Evolutionary conservation across 306 rosid genomes (phyloP).

Genomic region (Lablab purpureus): DNA sequence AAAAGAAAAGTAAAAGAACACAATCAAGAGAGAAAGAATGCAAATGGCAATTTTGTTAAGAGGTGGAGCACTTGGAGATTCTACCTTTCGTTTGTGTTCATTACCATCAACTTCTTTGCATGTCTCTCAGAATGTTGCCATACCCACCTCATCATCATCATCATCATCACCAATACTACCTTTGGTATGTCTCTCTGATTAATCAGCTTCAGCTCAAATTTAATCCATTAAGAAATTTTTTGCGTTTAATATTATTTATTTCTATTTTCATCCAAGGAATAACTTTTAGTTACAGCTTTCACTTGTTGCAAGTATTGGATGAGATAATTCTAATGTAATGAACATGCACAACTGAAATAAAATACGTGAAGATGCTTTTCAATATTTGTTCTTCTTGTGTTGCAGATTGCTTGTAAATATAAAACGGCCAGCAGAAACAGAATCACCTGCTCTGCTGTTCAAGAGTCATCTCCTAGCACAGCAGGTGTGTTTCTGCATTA

Average conservation of each 20-base stretch:
- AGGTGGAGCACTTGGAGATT: constrained; percentile 61
- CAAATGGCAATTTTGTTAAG: constrained; percentile 75
- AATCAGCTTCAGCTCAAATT: constrained; percentile 2
- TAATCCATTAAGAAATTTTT: background rate
- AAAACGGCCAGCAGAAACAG: constrained; percentile 50
- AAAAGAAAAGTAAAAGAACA: background rate
- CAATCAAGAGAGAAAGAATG: constrained; percentile 33
- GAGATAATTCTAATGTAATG: background rate
- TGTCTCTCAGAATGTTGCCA: constrained; percentile 59
- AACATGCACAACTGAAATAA: background rate
- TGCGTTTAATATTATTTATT: background rate
- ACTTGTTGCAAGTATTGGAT: background rate
- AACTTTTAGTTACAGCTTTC: background rate
- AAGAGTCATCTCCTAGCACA: constrained; percentile 80
- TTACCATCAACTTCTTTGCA: constrained; percentile 52
- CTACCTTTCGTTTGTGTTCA: constrained; percentile 58
- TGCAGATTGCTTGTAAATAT: constrained; percentile 56
- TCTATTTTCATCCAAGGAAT: background rate
- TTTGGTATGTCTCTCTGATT: constrained; percentile 52
- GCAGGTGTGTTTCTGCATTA: constrained; percentile 58
- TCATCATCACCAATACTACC: constrained; percentile 51
- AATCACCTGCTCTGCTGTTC: constrained; percentile 79
- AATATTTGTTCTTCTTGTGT: constrained; percentile 35
- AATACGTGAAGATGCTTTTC: constrained; percentile 14
- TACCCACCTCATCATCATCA: constrained; percentile 43